Conservation (phyloP, 2,329 filamentous ascomycete genomes). For the Fusarium sp. region DNA sequence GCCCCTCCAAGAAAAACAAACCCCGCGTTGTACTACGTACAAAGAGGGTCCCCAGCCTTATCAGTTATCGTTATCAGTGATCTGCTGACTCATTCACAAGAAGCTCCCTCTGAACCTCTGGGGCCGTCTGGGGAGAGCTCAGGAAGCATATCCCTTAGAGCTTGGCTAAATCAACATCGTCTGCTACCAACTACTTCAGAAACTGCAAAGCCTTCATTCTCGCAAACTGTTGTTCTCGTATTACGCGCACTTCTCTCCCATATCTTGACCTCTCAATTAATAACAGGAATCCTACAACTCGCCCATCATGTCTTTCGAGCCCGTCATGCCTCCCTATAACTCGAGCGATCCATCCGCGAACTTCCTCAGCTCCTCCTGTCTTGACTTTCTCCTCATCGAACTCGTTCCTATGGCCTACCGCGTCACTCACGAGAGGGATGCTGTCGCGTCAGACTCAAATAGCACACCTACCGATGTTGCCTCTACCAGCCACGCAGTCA, state of each 20-base stretch:
- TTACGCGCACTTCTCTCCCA: neutral
- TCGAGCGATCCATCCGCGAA: slow-evolving; percentile 79
- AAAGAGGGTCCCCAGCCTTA: slow-evolving; percentile 1
- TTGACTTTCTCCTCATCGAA: slow-evolving; percentile 97
- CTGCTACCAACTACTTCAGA: neutral
- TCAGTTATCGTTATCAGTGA: slow-evolving; percentile 16
- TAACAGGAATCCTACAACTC: neutral
- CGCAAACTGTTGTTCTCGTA: neutral
- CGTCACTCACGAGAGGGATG: slow-evolving; percentile 79
- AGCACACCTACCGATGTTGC: slow-evolving; percentile 39
- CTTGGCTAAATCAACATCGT: slow-evolving; percentile 15
- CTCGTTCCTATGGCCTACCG: slow-evolving; percentile 94
- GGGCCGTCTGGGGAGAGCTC: slow-evolving; percentile 17
- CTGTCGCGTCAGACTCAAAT: slow-evolving; percentile 56
- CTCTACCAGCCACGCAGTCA: slow-evolving; percentile 42
- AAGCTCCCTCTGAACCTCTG: slow-evolving; percentile 7
- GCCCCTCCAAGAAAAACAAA: slow-evolving; percentile 22
- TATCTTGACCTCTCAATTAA: neutral
- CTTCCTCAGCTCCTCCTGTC: slow-evolving; percentile 84
- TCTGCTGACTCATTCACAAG: slow-evolving; percentile 23
- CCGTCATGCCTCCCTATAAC: slow-evolving; percentile 76
- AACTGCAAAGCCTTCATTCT: neutral
- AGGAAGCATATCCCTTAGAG: slow-evolving; percentile 19
- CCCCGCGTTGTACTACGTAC: slow-evolving; percentile 18
- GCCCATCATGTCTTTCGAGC: slow-evolving; percentile 77